Evolutionary conservation across 352 stramenopile species (phyloP).

Genomic region (Globisporangium spinosum): DNA sequence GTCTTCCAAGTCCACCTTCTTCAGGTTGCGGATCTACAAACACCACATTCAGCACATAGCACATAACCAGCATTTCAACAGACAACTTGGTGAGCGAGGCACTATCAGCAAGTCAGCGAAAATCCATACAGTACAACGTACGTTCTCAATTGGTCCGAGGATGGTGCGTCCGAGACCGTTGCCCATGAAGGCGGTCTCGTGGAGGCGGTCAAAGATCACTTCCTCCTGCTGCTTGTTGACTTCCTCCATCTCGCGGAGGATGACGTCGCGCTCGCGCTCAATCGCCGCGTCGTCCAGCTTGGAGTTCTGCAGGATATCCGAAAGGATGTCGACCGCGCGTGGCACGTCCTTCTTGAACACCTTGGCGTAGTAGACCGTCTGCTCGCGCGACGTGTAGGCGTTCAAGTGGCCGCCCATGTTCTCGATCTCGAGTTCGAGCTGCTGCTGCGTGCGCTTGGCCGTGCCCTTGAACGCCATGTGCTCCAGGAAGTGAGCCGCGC

Average conservation of each 20-base stretch:
- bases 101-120: too few species aligned
- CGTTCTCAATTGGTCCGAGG: constrained; percentile 98
- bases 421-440: constrained; percentile 99
- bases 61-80: constrained; percentile 42
- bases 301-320: constrained; percentile 98
- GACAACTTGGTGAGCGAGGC: too few species aligned
- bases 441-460: constrained; percentile 93
- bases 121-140: constrained; percentile 46
- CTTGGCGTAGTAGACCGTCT: constrained; percentile 99
- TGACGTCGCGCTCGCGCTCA: constrained; percentile 97
- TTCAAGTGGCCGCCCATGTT: constrained; percentile 99
- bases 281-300: constrained; percentile 96
- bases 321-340: constrained; percentile 97
- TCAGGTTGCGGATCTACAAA: constrained; percentile 87
- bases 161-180: constrained; percentile 98
- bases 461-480: constrained; percentile 99
- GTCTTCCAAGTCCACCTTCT: constrained; percentile 91
- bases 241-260: constrained; percentile 99
- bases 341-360: constrained; percentile 99
- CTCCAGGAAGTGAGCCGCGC: constrained; percentile 99
- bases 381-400: constrained; percentile 98
- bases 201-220: constrained; percentile 98
- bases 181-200: constrained; percentile 98
- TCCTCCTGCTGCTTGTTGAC: constrained; percentile 98
- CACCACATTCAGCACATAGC: not conserved